phyloP scores from a whole-genome alignment of 495 filamentous ascomycete genomes.

The Penicillium nucicola region DNA sequence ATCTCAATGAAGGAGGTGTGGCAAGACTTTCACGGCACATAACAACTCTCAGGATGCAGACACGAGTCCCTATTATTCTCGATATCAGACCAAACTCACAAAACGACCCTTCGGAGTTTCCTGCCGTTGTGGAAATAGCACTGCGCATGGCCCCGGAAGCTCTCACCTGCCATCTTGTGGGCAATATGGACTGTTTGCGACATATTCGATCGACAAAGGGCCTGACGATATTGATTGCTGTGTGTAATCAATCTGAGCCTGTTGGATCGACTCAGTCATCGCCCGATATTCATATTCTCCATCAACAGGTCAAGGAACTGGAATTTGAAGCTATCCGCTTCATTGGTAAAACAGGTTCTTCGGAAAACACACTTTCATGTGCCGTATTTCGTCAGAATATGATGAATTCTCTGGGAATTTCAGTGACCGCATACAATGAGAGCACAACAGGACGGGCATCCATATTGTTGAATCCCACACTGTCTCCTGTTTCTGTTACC shows the following conservation, averaged over 20 bases:
- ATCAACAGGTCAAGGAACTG: background rate
- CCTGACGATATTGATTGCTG: slow-evolving; percentile 5
- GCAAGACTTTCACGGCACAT: slow-evolving; percentile 14
- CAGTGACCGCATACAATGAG: slow-evolving; percentile 21
- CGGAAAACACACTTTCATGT: slow-evolving; percentile 10
- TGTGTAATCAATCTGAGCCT: background rate
- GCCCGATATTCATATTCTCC: too few relatives aligned
- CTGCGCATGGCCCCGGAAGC: slow-evolving; percentile 22
- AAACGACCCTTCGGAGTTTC: background rate
- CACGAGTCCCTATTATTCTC: slow-evolving; percentile 20
- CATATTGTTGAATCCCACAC: slow-evolving; percentile 54
- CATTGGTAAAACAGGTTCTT: slow-evolving; percentile 8
- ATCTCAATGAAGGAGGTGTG: background rate
- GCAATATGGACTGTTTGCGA: background rate
- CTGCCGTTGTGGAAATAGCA: slow-evolving; percentile 6
- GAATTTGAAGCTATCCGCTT: slow-evolving; percentile 14
- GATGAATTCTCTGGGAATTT: slow-evolving; percentile 2
- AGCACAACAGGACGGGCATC: slow-evolving; percentile 56
- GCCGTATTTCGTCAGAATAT: slow-evolving; percentile 4
- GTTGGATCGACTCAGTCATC: slow-evolving; percentile 1
- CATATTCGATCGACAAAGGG: slow-evolving; percentile 7
- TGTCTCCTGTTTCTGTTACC: slow-evolving; percentile 51
- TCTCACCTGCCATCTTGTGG: slow-evolving; percentile 9
- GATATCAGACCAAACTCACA: slow-evolving; percentile 3
- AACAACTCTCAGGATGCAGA: slow-evolving; percentile 13